Evolutionary conservation across 352 stramenopile genomes (phyloP).

Genomic region (Phytophthora sp.): DNA sequence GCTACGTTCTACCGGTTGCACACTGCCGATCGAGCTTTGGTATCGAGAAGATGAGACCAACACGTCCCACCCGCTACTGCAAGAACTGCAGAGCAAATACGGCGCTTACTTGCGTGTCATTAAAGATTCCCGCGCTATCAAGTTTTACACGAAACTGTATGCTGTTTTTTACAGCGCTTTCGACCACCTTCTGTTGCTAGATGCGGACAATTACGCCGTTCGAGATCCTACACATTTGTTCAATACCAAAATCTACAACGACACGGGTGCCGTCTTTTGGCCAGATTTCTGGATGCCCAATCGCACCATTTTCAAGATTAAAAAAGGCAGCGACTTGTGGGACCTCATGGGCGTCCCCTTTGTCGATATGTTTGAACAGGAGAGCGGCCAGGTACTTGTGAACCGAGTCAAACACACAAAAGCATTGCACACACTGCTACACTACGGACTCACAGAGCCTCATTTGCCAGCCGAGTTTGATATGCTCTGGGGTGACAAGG

Average conservation of each 20-base stretch:
- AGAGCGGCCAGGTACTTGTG: conserved; percentile 77
- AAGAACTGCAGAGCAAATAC: conserved; percentile 46
- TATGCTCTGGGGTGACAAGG: conserved; percentile 82
- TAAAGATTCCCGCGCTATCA: conserved; percentile 46
- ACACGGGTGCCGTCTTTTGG: conserved; percentile 78
- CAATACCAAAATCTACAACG: conserved; percentile 43
- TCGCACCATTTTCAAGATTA: conserved; percentile 80
- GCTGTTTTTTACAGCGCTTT: conserved; percentile 79
- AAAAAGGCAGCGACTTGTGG: conserved; percentile 66
- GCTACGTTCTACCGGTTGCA: conserved; percentile 52
- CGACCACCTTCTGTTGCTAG: conserved; percentile 69
- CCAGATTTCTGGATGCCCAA: conserved; percentile 77
- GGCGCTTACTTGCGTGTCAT: conserved; percentile 73
- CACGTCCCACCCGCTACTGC: conserved; percentile 53
- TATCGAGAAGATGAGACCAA: conserved; percentile 59
- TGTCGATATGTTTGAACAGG: conserved; percentile 80
- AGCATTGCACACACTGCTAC: conserved; percentile 65
- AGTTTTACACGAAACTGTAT: conserved; percentile 80
- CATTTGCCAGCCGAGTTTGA: conserved; percentile 50
- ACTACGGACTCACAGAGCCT: conserved; percentile 54
- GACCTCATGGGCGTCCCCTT: conserved; percentile 64
- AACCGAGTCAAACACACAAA: conserved; percentile 49
- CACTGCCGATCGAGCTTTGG: conserved; percentile 75
- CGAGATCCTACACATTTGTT: conserved; percentile 73
- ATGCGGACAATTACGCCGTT: conserved; percentile 78